A percentile compares a stretch with the other conserved stretches of the same genome.
Conservation (phyloP, 2,329 filamentous ascomycete genomes). For the Fusarium caatingaense region DNA sequence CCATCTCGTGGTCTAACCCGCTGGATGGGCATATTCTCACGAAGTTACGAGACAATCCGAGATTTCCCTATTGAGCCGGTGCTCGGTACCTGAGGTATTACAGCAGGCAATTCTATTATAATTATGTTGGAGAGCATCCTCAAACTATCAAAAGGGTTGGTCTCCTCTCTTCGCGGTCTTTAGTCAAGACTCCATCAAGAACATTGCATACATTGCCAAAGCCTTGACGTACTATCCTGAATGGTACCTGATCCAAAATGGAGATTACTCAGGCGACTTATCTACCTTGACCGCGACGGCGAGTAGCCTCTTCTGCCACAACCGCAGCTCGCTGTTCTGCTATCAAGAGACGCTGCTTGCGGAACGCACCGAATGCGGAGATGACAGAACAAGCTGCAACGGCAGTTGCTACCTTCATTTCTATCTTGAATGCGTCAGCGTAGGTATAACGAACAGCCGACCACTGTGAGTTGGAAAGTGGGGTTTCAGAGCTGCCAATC, state of each 20-base stretch:
- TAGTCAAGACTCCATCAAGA: background rate
- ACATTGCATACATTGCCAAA: background rate
- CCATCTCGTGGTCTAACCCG: background rate
- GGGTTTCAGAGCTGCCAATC: slow-evolving; percentile 36
- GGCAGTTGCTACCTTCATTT: slow-evolving; percentile 60
- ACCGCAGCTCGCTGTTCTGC: slow-evolving; percentile 37
- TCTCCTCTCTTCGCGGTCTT: background rate
- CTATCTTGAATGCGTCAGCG: slow-evolving; percentile 57
- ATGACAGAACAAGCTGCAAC: slow-evolving; percentile 56
- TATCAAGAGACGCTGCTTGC: slow-evolving; percentile 39
- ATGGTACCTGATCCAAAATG: background rate
- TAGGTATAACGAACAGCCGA: slow-evolving; percentile 54
- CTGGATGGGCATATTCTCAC: background rate
- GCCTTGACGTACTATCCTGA: background rate
- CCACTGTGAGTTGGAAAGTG: slow-evolving; percentile 47
- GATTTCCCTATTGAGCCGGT: background rate
- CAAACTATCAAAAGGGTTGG: background rate
- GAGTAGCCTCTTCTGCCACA: slow-evolving; percentile 31
- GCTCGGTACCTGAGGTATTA: background rate
- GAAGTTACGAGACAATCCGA: background rate
- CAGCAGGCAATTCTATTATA: background rate
- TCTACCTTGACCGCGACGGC: slow-evolving; percentile 21
- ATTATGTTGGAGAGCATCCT: background rate
- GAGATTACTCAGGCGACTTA: background rate
- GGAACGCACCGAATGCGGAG: slow-evolving; percentile 55